Base-by-base conservation (phyloP, 768 basidiomycete species). In the Paxillus ammoniavirescens region DNA sequence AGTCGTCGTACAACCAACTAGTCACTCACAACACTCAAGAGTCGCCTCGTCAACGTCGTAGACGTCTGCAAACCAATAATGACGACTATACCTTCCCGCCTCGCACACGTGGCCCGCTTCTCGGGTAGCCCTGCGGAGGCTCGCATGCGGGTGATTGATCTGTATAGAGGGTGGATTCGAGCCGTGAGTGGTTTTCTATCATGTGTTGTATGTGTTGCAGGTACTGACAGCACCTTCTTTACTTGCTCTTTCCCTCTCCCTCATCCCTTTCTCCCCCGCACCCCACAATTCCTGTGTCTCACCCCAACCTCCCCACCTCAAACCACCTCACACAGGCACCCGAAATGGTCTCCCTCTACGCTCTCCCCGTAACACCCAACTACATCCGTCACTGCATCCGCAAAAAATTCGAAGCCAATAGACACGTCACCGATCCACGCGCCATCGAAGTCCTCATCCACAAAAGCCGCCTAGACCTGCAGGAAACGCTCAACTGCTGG, bases 401-500 rank as follows among this genome's bases (percentile, higher is more conserved):
- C 60, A 82, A 86, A 61, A 82, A 85, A 54, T 98, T 96, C 60
- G 96, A 98, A 71, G 77, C 79, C 57, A 89, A 96, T 77, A 81
- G 87, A 50, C 77, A 89, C 62, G 84, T 97, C 37, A 83, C 86
- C 42, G 92, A 98, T 74, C 73, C 81, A 26, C 82, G 84, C 51
- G 83, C 89, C 21, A 83, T 98, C 67, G 93, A 99, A 68, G 75
- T 96, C 42, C 77, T 98, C 61, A 65, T 97, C 38, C 79, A 88
- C 65, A 98, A 98, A 77, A 79, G 82, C 49, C 77, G 84, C 58
- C 88, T 85, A 73, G 93, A 98, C 61, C 91, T 84, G 65, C 96
- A 98, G 77, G 96, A 98, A 78, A 87, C 88, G 49, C 77, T 97
- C 78, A 98, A 98, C 67, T 82, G 81, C 62, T 98, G 94, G 94